phyloP scores from a whole-genome alignment of 2,329 filamentous ascomycete genomes.

The Ceratocystis papillata region DNA sequence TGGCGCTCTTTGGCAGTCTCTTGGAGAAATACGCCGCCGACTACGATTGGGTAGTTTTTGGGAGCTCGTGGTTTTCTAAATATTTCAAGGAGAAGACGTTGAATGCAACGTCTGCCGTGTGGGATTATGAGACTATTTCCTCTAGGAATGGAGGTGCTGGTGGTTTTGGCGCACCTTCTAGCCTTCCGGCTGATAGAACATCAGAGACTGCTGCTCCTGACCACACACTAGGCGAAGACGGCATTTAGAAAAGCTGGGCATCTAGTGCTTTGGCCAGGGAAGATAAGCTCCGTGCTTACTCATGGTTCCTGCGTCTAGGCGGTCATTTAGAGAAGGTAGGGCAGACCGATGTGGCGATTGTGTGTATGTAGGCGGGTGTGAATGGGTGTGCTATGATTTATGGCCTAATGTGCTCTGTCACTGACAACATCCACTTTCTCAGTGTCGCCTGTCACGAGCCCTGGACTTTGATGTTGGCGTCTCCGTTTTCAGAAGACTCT shows the following conservation, averaged over 20 bases:
- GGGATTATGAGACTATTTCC: background rate
- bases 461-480: background rate
- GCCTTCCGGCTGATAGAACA: too few species aligned
- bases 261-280: background rate
- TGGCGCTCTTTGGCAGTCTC: background rate
- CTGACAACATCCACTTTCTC: background rate
- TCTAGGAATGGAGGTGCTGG: background rate
- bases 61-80: background rate
- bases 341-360: background rate
- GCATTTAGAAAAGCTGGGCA: background rate
- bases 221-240: background rate
- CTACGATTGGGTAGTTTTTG: background rate
- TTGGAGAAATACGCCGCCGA: background rate
- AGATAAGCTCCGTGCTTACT: background rate
- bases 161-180: background rate
- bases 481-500: background rate
- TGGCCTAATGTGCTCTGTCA: background rate
- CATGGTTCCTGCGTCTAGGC: background rate
- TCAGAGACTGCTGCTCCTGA: background rate
- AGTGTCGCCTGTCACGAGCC: background rate
- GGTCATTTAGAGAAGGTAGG: background rate
- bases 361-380: background rate
- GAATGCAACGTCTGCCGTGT: background rate
- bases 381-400: background rate
- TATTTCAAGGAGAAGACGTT: background rate